Percentiles rank a stretch among this genome's conserved stretches.
Conservation (phyloP, 2,329 filamentous ascomycete genomes). For the Didymella pomorum region DNA sequence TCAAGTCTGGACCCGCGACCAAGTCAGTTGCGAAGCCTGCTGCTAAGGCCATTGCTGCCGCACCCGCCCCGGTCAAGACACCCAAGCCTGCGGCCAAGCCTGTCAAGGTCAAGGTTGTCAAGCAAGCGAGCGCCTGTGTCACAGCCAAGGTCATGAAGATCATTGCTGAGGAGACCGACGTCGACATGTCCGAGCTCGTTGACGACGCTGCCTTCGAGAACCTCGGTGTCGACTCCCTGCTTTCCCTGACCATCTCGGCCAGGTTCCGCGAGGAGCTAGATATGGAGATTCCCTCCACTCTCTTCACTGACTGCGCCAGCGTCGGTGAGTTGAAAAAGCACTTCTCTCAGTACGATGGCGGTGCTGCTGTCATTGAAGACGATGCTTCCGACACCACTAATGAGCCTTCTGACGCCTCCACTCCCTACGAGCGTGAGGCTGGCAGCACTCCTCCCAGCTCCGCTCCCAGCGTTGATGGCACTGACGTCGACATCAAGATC, state of each 20-base stretch:
- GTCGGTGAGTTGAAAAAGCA: slow-evolving; percentile 68
- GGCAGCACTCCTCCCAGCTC: slow-evolving; percentile 60
- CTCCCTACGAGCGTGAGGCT: slow-evolving; percentile 53
- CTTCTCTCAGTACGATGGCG: slow-evolving; percentile 59
- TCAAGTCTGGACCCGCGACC: slow-evolving; percentile 43
- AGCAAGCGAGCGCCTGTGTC: slow-evolving; percentile 58
- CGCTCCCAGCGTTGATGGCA: slow-evolving; percentile 56
- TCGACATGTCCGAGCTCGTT: slow-evolving; percentile 65
- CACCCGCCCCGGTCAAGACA: slow-evolving; percentile 50
- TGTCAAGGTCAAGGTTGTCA: slow-evolving; percentile 57
- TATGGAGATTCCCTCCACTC: slow-evolving; percentile 64
- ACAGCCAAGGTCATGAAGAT: slow-evolving; percentile 67
- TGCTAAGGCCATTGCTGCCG: slow-evolving; percentile 47
- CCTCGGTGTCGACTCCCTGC: slow-evolving; percentile 68
- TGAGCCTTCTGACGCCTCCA: slow-evolving; percentile 51
- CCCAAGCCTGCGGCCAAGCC: slow-evolving; percentile 64
- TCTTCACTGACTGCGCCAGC: slow-evolving; percentile 68
- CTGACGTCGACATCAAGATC: slow-evolving; percentile 47
- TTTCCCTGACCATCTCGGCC: slow-evolving; percentile 68
- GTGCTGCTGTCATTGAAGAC: slow-evolving; percentile 47
- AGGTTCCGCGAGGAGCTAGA: slow-evolving; percentile 69
- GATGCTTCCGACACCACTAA: slow-evolving; percentile 53
- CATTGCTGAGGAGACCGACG: slow-evolving; percentile 71
- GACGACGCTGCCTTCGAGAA: slow-evolving; percentile 69
- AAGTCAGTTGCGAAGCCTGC: slow-evolving; percentile 45